These are phyloP conservation scores for Rhizopogon roseolus DNA, from an alignment of 768 basidiomycete genomes.

Conservation along the genomic window DNA sequence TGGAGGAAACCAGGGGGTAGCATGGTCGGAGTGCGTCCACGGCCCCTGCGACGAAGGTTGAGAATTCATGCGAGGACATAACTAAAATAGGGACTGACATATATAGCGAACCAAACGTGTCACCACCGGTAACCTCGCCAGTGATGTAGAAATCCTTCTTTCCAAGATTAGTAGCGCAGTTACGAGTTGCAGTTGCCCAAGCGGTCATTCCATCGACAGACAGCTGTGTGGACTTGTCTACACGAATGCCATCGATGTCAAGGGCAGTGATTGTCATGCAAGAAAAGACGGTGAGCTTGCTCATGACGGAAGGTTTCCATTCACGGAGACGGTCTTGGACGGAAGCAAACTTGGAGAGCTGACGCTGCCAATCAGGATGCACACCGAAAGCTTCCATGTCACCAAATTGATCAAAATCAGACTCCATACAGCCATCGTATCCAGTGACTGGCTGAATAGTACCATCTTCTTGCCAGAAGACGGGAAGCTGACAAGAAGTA, in stretches of 20 bases:
- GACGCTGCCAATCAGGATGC: conserved; percentile 90
- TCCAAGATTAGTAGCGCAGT: conserved; percentile 64
- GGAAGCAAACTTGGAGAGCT: conserved; percentile 91
- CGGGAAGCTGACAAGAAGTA: conserved; percentile 66
- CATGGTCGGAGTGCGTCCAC: conserved; percentile 78
- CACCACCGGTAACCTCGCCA: conserved; percentile 93
- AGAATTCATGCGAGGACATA: not conserved
- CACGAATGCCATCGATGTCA: conserved; percentile 91
- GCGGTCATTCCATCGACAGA: conserved; percentile 74
- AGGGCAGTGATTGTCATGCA: conserved; percentile 86
- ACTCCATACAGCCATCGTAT: conserved; percentile 69
- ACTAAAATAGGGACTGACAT: conserved; percentile 42
- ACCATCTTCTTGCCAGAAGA: conserved; percentile 79
- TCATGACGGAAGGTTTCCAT: conserved; percentile 80
- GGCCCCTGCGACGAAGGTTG: conserved; percentile 48
- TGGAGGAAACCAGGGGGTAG: conserved; percentile 61
- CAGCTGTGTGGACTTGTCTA: conserved; percentile 92
- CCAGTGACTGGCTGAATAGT: conserved; percentile 42
- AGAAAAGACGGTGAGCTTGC: conserved; percentile 70
- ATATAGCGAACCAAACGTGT: conserved; percentile 85
- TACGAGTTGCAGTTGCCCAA: conserved; percentile 72
- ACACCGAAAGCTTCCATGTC: conserved; percentile 99
- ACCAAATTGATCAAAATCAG: conserved; percentile 93
- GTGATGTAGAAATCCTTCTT: conserved; percentile 90
- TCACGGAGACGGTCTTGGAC: conserved; percentile 95